A percentile compares a stretch with the other conserved stretches of the same genome.
Evolutionary conservation across 148 eudicot species (phyloP).

Genomic region (Chenopodium berlandieri): DNA sequence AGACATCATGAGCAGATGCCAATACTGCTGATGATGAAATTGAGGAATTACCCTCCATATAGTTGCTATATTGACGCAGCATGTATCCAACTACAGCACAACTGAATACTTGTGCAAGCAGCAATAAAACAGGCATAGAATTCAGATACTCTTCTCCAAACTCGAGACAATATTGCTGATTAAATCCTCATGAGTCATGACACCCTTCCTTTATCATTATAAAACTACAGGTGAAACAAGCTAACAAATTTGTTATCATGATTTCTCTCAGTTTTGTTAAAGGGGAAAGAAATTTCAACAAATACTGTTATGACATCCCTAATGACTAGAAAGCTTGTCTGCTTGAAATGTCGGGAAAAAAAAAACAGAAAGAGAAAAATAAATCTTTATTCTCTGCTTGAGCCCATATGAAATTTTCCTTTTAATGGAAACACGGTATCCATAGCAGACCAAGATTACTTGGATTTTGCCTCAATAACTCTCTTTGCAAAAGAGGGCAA

Average conservation of each 20-base stretch:
- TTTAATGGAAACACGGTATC: neutral
- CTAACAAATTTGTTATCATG: conserved; percentile 12
- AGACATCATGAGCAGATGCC: no score
- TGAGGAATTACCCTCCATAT: no score
- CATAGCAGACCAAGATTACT: conserved; percentile 23
- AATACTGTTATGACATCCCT: neutral
- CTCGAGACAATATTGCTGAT: neutral
- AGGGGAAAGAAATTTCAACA: conserved; percentile 11
- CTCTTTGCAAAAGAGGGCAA: conserved; percentile 90
- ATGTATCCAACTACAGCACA: no score
- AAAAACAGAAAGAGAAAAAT: no score
- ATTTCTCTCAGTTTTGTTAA: conserved; percentile 5
- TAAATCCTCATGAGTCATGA: conserved; percentile 1
- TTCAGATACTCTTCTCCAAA: no score
- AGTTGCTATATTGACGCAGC: no score
- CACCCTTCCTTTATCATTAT: neutral
- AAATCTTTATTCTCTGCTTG: neutral
- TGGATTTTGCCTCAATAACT: conserved; percentile 69
- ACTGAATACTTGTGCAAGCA: no score
- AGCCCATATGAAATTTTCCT: neutral
- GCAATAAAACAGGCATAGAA: no score
- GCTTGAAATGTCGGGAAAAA: neutral
- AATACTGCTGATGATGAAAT: no score
- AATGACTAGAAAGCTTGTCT: neutral
- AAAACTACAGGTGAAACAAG: conserved; percentile 5